Evolutionary conservation across 164 flowering plant species (phyloP), one percentile per base, ranked within the genome.

Genomic region (Kalanchoe fedtschenkoi): DNA sequence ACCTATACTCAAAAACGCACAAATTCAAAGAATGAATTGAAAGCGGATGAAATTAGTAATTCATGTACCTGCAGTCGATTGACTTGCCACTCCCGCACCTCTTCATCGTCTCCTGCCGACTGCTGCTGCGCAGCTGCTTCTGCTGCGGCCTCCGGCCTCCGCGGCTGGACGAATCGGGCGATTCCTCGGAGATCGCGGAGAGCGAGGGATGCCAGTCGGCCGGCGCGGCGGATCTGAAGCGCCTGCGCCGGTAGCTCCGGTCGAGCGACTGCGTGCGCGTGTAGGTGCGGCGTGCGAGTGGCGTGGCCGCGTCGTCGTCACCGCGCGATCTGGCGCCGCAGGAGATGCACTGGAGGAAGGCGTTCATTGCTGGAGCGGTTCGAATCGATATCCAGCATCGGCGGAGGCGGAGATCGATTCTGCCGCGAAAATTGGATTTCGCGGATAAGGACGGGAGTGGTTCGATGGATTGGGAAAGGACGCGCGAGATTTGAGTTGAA

Each of bases 351-450:
- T 26, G 56, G 30, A 51, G 56, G 56, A 51, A 51, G 56, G 26
- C 26, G 56, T 51, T 28, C 56, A 51, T 51, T 2, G 21, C 13
- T 37, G 8, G 11, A 2, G 11, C 7, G 16, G 32, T 51, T 51
- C 14, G 56, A 51, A 51, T 26, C 56, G 56, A 51, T 24, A 24
- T 51, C 56, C 56, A 51, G 26, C 56, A 26, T 51, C 56, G 2
- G 56, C 32, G 56, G 32, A 51, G 56, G 32, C 32, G 56, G 56
- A 51, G 56, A 24, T 51, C 32, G 56, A 51, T 51, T 51, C n/a
- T n/a, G n/a, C n/a, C n/a, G n/a, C n/a, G n/a, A n/a, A n/a, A n/a
- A n/a, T n/a, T n/a, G n/a, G n/a, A n/a, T n/a, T n/a, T n/a, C n/a
- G n/a, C n/a, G n/a, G n/a, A n/a, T n/a, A n/a, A n/a, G n/a, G n/a